phyloP scores from a whole-genome alignment of 306 rosid genomes.

The Begonia masoniana region DNA sequence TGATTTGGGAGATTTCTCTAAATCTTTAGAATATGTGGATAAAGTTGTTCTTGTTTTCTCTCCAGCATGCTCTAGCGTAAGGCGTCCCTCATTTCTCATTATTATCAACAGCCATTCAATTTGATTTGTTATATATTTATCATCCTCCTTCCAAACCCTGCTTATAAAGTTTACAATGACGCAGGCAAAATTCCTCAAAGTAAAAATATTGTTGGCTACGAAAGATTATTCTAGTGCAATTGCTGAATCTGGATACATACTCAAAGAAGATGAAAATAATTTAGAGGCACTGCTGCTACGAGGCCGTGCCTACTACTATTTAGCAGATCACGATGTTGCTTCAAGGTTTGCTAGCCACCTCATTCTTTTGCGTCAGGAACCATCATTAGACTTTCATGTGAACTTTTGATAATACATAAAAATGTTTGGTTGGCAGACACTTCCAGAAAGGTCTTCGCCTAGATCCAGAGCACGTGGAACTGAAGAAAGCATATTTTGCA shows the following conservation, averaged over 20 bases:
- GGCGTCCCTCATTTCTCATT: slow-evolving; percentile 1
- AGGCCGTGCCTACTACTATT: slow-evolving; percentile 90
- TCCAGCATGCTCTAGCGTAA: slow-evolving; percentile 76
- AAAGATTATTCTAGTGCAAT: slow-evolving; percentile 75
- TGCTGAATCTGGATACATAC: slow-evolving; percentile 64
- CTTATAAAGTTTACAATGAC: slow-evolving; percentile 12
- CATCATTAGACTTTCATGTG: too few species aligned
- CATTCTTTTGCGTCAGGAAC: too few species aligned
- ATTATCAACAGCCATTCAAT: background rate
- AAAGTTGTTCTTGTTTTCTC: slow-evolving; percentile 96
- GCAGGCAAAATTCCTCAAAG: slow-evolving; percentile 83
- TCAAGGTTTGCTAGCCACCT: slow-evolving; percentile 35
- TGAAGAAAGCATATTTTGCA: slow-evolving; percentile 92
- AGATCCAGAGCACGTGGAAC: slow-evolving; percentile 87
- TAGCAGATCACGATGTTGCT: slow-evolving; percentile 97
- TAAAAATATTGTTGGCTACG: slow-evolving; percentile 57
- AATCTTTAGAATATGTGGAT: slow-evolving; percentile 78
- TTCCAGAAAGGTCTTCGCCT: slow-evolving; percentile 95
- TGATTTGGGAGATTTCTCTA: slow-evolving; percentile 43
- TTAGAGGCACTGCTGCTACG: slow-evolving; percentile 77
- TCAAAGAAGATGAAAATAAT: slow-evolving; percentile 85
- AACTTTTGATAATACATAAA: too few species aligned
- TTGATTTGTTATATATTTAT: background rate
- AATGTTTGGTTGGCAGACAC: slow-evolving; percentile 45
- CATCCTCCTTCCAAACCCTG: slow-evolving; percentile 5